Conservation (phyloP, 2,329 filamentous ascomycete genomes). For the Fusarium begoniae region DNA sequence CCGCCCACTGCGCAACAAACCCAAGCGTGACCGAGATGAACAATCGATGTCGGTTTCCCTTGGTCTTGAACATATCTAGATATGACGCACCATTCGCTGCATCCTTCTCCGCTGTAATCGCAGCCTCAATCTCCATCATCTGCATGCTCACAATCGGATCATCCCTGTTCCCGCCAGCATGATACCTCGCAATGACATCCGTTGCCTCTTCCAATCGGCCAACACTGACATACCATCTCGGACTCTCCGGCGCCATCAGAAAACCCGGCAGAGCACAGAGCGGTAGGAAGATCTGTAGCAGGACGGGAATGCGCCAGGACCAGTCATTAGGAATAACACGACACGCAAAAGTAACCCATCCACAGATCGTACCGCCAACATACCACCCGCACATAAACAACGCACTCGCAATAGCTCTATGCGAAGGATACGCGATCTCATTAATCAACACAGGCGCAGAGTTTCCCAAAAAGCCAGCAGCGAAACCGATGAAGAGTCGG, state of each 20-base stretch:
- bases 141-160: not conserved
- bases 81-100: not conserved
- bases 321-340: not conserved
- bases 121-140: not conserved
- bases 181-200: not conserved
- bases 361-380: not conserved
- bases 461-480: not conserved
- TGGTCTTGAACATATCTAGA: not conserved
- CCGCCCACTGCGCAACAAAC: not conserved
- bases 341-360: slow-evolving; percentile 1
- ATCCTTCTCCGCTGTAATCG: not conserved
- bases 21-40: not conserved
- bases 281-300: not conserved
- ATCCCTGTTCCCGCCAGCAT: not conserved
- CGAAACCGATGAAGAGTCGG: not conserved
- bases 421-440: slow-evolving; percentile 7
- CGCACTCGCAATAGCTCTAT: slow-evolving; percentile 1
- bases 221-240: slow-evolving; percentile 1
- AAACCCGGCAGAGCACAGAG: not conserved
- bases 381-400: not conserved
- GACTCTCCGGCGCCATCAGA: not conserved
- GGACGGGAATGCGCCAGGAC: not conserved
- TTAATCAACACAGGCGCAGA: not conserved
- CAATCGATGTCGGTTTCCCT: not conserved
- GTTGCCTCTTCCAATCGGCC: not conserved